Conservation (phyloP, 305 asterid species). For the Ruellia speciosa region DNA sequence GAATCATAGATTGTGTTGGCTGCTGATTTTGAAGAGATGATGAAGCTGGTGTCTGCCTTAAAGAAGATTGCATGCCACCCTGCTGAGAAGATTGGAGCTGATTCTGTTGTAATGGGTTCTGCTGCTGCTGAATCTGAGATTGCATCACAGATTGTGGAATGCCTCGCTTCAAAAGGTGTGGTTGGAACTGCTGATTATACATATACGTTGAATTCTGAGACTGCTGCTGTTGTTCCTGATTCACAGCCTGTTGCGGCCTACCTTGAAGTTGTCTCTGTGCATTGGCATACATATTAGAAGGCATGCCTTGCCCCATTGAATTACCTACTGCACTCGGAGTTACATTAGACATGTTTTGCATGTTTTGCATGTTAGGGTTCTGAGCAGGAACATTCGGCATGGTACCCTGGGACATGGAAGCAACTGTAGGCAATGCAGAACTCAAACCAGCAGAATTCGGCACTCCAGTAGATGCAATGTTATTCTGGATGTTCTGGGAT, state of each 20-base stretch:
- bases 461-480: conserved; percentile 53
- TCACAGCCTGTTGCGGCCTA: conserved; percentile 61
- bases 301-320: conserved; percentile 69
- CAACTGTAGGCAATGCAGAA: conserved; percentile 49
- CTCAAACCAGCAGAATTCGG: conserved; percentile 64
- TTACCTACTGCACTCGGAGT: conserved; percentile 51
- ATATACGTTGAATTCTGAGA: conserved; percentile 59
- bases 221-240: conserved; percentile 73
- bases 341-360: conserved; percentile 52
- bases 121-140: conserved; percentile 59
- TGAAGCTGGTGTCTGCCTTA: conserved; percentile 60
- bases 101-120: conserved; percentile 55
- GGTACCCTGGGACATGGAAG: conserved; percentile 49
- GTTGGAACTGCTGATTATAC: conserved; percentile 78
- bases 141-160: conserved; percentile 55
- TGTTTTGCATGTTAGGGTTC: conserved; percentile 62
- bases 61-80: conserved; percentile 68
- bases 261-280: conserved; percentile 69
- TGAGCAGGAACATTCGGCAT: conserved; percentile 60
- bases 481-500: conserved; percentile 59
- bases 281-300: conserved; percentile 61
- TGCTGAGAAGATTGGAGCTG: conserved; percentile 86
- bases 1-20: conserved; percentile 67
- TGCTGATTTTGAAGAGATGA: conserved; percentile 73
- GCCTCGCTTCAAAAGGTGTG: conserved; percentile 58